phyloP scores from a whole-genome alignment of 73 alveolate genomes.

The Blepharisma stoltei region DNA sequence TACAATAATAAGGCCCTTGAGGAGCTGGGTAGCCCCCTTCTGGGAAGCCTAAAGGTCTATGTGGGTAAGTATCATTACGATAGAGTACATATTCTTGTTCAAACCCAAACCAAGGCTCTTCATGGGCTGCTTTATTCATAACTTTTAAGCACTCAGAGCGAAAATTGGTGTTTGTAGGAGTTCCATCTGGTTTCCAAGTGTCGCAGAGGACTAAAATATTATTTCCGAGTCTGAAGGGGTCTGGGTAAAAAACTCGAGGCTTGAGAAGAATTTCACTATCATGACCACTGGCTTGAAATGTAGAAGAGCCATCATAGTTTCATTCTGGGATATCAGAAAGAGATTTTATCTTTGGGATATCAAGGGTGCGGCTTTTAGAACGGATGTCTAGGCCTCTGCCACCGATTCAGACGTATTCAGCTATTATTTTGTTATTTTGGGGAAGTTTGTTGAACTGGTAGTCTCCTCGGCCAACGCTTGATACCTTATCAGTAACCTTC shows the following conservation, averaged over 20 bases:
- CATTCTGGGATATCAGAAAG: slow-evolving; percentile 81
- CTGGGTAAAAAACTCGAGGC: slow-evolving; percentile 84
- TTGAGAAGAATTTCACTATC: slow-evolving; percentile 82
- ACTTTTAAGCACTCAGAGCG: slow-evolving; percentile 48
- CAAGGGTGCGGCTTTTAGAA: slow-evolving; percentile 58
- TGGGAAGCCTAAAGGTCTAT: slow-evolving; percentile 65
- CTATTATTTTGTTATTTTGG: slow-evolving; percentile 19
- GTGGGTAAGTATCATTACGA: slow-evolving; percentile 32
- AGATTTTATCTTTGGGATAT: not conserved
- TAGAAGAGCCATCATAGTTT: slow-evolving; percentile 93
- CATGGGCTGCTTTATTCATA: slow-evolving; percentile 47
- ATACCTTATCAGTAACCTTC: too few relatives aligned
- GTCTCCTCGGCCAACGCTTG: too few relatives aligned
- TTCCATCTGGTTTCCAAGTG: slow-evolving; percentile 57
- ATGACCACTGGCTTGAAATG: slow-evolving; percentile 83
- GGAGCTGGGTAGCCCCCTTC: slow-evolving; percentile 76
- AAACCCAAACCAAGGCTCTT: slow-evolving; percentile 93
- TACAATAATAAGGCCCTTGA: slow-evolving; percentile 86
- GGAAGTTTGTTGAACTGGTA: too few relatives aligned
- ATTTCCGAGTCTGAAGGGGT: slow-evolving; percentile 84
- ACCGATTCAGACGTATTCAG: slow-evolving; percentile 84
- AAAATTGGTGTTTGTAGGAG: slow-evolving; percentile 77
- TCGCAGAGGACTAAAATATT: slow-evolving; percentile 66
- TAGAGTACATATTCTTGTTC: slow-evolving; percentile 88
- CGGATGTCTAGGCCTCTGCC: slow-evolving; percentile 72